Percentiles rank a stretch among this genome's conserved stretches.
These are phyloP conservation scores for Phycomyces nitens DNA, from an alignment of 192 early-diverging fungal species.

Conservation along the genomic window DNA sequence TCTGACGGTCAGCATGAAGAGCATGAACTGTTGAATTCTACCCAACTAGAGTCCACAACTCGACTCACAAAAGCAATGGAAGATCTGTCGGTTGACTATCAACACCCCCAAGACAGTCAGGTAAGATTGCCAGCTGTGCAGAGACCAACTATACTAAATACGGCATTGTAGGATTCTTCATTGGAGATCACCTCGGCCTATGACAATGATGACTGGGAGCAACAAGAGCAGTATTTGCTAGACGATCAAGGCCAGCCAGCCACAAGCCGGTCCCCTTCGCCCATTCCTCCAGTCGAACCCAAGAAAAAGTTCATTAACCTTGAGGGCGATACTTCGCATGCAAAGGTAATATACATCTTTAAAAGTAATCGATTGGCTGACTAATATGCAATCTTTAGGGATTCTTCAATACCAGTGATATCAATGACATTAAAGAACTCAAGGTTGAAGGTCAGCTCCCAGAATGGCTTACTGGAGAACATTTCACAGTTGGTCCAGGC, in stretches of 20 bases:
- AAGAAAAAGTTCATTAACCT: neutral
- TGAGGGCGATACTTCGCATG: neutral
- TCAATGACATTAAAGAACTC: slow-evolving; percentile 32
- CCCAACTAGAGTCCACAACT: neutral
- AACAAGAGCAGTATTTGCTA: neutral
- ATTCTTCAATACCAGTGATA: slow-evolving; percentile 24
- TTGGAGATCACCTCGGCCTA: neutral
- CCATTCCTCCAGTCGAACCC: neutral
- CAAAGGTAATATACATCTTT: neutral
- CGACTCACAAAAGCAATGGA: neutral
- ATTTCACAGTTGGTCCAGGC: slow-evolving; percentile 66
- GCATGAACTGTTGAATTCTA: neutral
- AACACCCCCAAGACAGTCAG: neutral
- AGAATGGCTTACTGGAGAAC: slow-evolving; percentile 63
- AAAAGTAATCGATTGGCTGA: too few species aligned
- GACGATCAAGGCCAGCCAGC: slow-evolving; percentile 1
- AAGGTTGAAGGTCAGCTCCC: slow-evolving; percentile 57
- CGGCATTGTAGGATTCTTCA: neutral
- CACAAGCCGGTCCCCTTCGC: neutral
- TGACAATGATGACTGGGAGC: neutral
- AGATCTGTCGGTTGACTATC: neutral
- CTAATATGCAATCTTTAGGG: too few species aligned
- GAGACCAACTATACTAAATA: neutral
- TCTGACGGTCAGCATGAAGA: neutral
- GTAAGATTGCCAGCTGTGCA: neutral